These are phyloP conservation scores for Fonticula alba DNA, from an alignment of 78 protist species.

Conservation along the genomic window DNA sequence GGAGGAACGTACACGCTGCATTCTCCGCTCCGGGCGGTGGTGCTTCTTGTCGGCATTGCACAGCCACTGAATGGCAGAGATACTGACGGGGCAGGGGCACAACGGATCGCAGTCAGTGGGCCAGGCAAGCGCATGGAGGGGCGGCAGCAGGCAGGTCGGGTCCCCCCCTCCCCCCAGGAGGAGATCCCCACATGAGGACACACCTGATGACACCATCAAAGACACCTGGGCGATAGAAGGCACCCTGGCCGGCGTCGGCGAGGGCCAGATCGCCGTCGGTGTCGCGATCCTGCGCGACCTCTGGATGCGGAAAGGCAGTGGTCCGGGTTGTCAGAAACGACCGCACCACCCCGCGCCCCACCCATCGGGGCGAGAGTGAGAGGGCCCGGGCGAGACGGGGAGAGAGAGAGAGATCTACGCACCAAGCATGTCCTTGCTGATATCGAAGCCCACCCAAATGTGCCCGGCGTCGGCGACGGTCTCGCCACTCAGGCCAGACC, in stretches of 20 bases:
- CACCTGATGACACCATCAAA: slow-evolving; percentile 68
- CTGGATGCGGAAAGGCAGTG: not conserved
- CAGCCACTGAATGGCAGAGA: slow-evolving; percentile 88
- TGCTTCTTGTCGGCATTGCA: slow-evolving; percentile 65
- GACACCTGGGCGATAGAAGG: slow-evolving; percentile 59
- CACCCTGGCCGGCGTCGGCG: slow-evolving; percentile 76
- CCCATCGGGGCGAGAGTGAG: not conserved
- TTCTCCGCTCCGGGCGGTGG: slow-evolving; percentile 54
- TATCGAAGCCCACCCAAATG: slow-evolving; percentile 75
- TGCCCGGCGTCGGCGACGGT: slow-evolving; percentile 67
- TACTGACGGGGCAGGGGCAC: slow-evolving; percentile 15
- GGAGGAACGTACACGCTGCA: too few species aligned
- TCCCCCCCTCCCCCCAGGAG: not conserved
- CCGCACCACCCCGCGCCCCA: too few species aligned
- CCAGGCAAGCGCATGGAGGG: not conserved
- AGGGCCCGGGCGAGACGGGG: not conserved
- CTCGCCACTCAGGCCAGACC: slow-evolving; percentile 33
- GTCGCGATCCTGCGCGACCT: slow-evolving; percentile 11
- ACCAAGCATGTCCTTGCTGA: slow-evolving; percentile 54
- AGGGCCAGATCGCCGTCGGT: slow-evolving; percentile 44
- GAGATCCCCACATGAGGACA: not conserved
- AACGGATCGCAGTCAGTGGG: not conserved
- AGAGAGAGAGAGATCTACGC: too few species aligned
- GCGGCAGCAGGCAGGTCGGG: not conserved
- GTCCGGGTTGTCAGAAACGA: not conserved